These are phyloP conservation scores for Xylaria sp. DNA, from an alignment of 2,329 filamentous ascomycete genomes.

Conservation along the genomic window DNA sequence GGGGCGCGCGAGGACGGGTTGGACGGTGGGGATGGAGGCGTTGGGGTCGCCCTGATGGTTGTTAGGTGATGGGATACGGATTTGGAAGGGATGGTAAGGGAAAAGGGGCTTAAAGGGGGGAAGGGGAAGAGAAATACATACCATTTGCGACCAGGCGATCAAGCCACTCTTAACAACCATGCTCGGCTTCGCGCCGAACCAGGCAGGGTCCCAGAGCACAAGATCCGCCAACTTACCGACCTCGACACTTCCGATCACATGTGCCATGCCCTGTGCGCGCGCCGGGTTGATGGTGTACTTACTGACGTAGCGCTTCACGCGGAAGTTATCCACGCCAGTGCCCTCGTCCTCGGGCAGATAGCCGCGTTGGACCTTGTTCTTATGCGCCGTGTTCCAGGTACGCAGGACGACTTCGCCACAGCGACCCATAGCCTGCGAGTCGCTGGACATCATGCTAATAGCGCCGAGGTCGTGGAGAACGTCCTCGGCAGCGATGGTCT, in stretches of 20 bases:
- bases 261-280: slow-evolving; percentile 81
- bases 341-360: slow-evolving; percentile 69
- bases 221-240: slow-evolving; percentile 86
- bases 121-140: slow-evolving; percentile 36
- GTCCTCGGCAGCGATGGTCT: slow-evolving; percentile 95
- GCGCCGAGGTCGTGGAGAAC: slow-evolving; percentile 91
- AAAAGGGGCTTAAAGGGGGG: background rate
- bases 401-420: slow-evolving; percentile 89
- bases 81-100: background rate
- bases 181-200: slow-evolving; percentile 81
- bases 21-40: slow-evolving; percentile 79
- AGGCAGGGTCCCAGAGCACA: slow-evolving; percentile 77
- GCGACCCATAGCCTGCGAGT: slow-evolving; percentile 94
- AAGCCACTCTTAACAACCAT: slow-evolving; percentile 83
- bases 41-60: slow-evolving; percentile 64
- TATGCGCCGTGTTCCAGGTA: slow-evolving; percentile 96
- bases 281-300: slow-evolving; percentile 97
- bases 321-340: slow-evolving; percentile 78
- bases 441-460: slow-evolving; percentile 95
- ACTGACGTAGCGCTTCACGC: slow-evolving; percentile 86
- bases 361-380: slow-evolving; percentile 87
- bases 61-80: background rate
- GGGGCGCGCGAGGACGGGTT: slow-evolving; percentile 75
- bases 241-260: slow-evolving; percentile 81
- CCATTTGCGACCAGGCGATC: slow-evolving; percentile 80